These are phyloP conservation scores for Benincasa hispida DNA, from an alignment of 306 rosid genomes.

Conservation along the genomic window DNA sequence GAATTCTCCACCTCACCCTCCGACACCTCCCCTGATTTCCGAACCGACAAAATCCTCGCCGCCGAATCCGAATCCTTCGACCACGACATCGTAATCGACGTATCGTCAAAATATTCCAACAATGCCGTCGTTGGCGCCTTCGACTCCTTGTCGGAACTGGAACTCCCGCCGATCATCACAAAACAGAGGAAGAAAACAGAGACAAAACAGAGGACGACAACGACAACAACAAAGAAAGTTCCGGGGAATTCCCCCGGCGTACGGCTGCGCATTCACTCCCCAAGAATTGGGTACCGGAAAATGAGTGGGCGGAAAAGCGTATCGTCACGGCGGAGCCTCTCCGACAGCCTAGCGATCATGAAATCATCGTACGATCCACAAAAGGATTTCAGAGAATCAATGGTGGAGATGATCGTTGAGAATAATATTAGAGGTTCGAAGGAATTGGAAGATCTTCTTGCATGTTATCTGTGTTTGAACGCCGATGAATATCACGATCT, in stretches of 20 bases:
- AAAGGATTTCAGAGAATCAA: conserved; percentile 80
- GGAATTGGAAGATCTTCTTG: conserved; percentile 95
- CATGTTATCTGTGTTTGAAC: conserved; percentile 77
- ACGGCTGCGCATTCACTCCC: conserved; percentile 51
- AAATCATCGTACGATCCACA: conserved; percentile 76
- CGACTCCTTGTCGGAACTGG: conserved; percentile 31
- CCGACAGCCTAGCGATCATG: conserved; percentile 67
- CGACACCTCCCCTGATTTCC: conserved; percentile 36
- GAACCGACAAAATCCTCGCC: conserved; percentile 62
- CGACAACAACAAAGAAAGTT: conserved; percentile 18
- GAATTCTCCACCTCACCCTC: conserved; percentile 29
- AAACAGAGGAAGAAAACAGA: conserved; percentile 28
- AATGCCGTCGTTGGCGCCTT: conserved; percentile 20
- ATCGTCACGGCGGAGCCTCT: conserved; percentile 33
- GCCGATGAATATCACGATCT: conserved; percentile 87
- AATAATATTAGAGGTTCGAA: conserved; percentile 70
- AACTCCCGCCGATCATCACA: conserved; percentile 63
- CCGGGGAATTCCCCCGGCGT: conserved; percentile 49
- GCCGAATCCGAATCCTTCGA: conserved; percentile 21
- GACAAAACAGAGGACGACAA: conserved; percentile 20
- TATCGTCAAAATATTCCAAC: conserved; percentile 27
- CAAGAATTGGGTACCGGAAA: conserved; percentile 26
- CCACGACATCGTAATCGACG: conserved; percentile 48
- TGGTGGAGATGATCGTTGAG: conserved; percentile 94
- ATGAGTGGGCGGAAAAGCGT: conserved; percentile 27